These are phyloP conservation scores for Fusarium mangiferae DNA, from an alignment of 2,329 filamentous ascomycete species.

Conservation along the genomic window DNA sequence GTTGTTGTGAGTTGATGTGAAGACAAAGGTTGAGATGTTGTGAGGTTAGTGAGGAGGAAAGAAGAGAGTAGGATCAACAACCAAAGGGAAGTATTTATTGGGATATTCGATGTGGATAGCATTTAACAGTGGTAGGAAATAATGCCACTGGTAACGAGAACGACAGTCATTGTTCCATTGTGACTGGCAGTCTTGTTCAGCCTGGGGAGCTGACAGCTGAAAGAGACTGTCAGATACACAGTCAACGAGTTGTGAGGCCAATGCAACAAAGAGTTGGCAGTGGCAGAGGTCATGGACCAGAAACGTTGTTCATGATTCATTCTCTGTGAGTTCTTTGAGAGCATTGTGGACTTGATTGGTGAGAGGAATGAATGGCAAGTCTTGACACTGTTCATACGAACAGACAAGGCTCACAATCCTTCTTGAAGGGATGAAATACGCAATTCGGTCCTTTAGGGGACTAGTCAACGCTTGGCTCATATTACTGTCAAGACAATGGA, in stretches of 20 bases:
- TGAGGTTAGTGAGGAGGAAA: not conserved
- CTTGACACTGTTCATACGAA: not conserved
- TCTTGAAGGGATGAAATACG: too few species aligned
- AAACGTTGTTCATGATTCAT: rapidly evolving
- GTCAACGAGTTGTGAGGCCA: rapidly evolving
- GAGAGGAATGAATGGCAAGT: not conserved
- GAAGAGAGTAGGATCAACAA: rapidly evolving
- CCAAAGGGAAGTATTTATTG: not conserved
- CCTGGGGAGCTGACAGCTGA: not conserved
- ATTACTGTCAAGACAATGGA: rapidly evolving
- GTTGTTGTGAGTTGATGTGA: not conserved
- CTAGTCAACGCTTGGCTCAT: rapidly evolving
- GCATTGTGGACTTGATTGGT: not conserved
- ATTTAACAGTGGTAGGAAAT: rapidly evolving
- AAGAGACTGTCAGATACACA: not conserved
- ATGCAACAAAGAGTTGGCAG: rapidly evolving
- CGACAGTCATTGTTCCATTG: not conserved
- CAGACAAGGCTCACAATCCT: too few species aligned
- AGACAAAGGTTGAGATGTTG: not conserved
- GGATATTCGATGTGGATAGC: rapidly evolving
- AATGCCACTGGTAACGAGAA: not conserved
- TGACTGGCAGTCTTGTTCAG: not conserved
- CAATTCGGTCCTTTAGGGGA: rapidly evolving
- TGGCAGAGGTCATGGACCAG: rapidly evolving
- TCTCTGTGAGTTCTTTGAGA: not conserved